These are phyloP conservation scores for Elongisporangium undulatum DNA, from an alignment of 352 stramenopile species.

Conservation along the genomic window DNA sequence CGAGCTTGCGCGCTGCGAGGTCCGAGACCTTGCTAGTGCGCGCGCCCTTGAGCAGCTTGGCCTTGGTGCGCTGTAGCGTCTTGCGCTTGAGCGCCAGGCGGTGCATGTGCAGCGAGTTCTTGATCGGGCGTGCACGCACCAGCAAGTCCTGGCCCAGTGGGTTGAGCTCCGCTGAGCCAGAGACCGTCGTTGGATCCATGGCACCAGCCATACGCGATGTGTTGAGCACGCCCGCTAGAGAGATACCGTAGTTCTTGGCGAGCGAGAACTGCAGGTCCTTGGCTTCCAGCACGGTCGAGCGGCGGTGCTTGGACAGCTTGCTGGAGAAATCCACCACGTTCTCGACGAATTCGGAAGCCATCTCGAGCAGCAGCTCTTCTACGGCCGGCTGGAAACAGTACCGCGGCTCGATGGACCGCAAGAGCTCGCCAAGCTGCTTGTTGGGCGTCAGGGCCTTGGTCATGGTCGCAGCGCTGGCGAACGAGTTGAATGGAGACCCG, in stretches of 20 bases:
- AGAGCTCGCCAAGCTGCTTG: conserved; percentile 58
- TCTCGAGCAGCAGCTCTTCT: conserved; percentile 78
- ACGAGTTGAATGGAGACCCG: conserved; percentile 33
- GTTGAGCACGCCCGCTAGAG: conserved; percentile 54
- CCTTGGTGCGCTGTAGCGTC: conserved; percentile 46
- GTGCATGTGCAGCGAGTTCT: conserved; percentile 84
- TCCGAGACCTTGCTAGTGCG: conserved; percentile 32
- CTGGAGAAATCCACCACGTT: conserved; percentile 70
- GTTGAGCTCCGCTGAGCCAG: conserved; percentile 22
- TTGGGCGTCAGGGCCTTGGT: conserved; percentile 64
- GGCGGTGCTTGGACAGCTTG: conserved; percentile 67
- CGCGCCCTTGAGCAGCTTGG: conserved; percentile 43
- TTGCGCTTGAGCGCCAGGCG: conserved; percentile 76
- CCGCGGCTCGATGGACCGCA: conserved; percentile 65
- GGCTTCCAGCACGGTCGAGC: conserved; percentile 63
- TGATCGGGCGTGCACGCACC: conserved; percentile 47
- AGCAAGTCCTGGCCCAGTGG: conserved; percentile 53
- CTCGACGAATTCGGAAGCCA: conserved; percentile 75
- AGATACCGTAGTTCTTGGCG: conserved; percentile 85
- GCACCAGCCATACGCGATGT: neutral
- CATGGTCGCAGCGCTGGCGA: conserved; percentile 27
- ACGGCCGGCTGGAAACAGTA: conserved; percentile 75
- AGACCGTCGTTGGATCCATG: conserved; percentile 3
- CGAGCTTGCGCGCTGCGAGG: conserved; percentile 28
- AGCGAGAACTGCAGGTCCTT: conserved; percentile 80